Conservation (phyloP, 148 eudicot genomes). For the Camellia granthamiana region DNA sequence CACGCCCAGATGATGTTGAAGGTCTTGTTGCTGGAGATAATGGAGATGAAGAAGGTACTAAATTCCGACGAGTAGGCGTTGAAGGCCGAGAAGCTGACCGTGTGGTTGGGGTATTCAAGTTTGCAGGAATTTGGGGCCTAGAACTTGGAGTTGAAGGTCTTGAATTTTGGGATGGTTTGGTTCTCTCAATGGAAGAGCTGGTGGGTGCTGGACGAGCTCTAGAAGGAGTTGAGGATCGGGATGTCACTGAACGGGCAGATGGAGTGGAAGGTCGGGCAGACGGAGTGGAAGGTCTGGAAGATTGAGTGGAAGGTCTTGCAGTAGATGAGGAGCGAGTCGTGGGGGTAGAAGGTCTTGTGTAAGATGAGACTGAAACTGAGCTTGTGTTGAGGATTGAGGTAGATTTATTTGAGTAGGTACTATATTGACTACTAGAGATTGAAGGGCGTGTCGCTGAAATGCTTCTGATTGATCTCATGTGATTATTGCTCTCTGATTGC, state of each 20-base stretch:
- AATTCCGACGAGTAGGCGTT: constrained; percentile 78
- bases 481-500: constrained; percentile 61
- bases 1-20: constrained; percentile 48
- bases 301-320: constrained; percentile 38
- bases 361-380: constrained; percentile 92
- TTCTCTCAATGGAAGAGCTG: constrained; percentile 54
- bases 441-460: constrained; percentile 88
- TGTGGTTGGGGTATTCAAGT: constrained; percentile 43
- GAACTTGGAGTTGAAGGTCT: constrained; percentile 95
- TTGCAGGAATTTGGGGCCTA: constrained; percentile 63
- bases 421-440: constrained; percentile 53
- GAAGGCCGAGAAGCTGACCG: constrained; percentile 77
- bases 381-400: constrained; percentile 81
- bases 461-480: constrained; percentile 72
- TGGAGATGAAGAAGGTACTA: constrained; percentile 49
- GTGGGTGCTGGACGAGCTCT: constrained; percentile 52
- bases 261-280: constrained; percentile 60
- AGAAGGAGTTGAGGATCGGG: constrained; percentile 72
- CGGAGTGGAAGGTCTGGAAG: constrained; percentile 75
- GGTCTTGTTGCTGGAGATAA: constrained; percentile 43
- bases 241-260: constrained; percentile 67
- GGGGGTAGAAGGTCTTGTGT: constrained; percentile 88
- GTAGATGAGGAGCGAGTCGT: constrained; percentile 33
- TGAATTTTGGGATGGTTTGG: constrained; percentile 58
- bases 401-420: constrained; percentile 64